phyloP scores from a whole-genome alignment of 768 basidiomycete genomes.

The Vararia minispora region DNA sequence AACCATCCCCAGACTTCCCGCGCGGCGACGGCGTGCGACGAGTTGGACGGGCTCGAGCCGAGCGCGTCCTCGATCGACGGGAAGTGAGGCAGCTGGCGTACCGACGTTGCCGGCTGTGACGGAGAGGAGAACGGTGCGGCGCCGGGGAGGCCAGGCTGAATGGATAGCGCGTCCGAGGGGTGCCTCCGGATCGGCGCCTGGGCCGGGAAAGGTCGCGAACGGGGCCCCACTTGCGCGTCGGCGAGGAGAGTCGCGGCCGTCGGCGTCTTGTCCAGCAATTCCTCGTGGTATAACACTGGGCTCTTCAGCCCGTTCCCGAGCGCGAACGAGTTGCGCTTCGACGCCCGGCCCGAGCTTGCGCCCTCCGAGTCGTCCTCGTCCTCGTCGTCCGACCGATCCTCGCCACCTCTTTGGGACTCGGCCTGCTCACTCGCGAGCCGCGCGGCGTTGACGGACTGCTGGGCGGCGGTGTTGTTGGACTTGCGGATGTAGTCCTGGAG shows the following conservation, averaged over 20 bases:
- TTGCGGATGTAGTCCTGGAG: conserved; percentile 87
- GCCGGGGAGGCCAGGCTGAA: conserved; percentile 42
- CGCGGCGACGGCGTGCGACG: conserved; percentile 67
- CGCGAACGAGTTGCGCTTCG: conserved; percentile 66
- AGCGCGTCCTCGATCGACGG: conserved; percentile 82
- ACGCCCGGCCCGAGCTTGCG: conserved; percentile 43
- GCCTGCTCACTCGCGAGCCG: conserved; percentile 60
- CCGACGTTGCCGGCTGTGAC: conserved; percentile 45
- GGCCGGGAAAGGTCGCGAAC: conserved; percentile 44
- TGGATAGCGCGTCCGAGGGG: conserved; percentile 36
- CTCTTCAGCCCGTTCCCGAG: conserved; percentile 55
- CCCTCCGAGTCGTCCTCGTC: conserved; percentile 83
- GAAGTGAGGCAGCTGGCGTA: conserved; percentile 70
- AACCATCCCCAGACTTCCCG: conserved; percentile 90
- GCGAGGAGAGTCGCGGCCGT: conserved; percentile 69
- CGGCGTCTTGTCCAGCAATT: conserved; percentile 77
- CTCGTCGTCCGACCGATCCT: conserved; percentile 73
- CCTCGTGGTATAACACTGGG: conserved; percentile 40
- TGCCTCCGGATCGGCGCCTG: conserved; percentile 75
- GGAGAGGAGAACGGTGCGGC: conserved; percentile 32
- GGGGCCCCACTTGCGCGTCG: conserved; percentile 60
- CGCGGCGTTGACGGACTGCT: conserved; percentile 64
- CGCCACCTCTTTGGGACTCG: conserved; percentile 46
- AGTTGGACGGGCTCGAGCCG: conserved; percentile 51
- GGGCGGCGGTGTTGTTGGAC: conserved; percentile 77